Conservation (phyloP, 1,139 yeast genomes). For the Diutina pseudorugosa region DNA sequence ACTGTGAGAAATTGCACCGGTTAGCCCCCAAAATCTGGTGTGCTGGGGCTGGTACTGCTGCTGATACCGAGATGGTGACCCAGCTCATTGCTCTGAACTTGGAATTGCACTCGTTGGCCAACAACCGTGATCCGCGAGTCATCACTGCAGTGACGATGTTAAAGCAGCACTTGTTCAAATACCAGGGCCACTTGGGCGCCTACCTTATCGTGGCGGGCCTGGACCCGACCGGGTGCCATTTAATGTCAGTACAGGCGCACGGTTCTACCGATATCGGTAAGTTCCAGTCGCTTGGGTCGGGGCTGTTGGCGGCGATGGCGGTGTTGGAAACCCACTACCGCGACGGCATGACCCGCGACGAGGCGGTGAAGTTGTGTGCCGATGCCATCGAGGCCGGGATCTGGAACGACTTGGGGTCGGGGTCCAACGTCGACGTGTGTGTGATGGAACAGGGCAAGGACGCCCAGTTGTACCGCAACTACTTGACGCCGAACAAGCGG, state of each 20-base stretch:
- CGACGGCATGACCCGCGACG: conserved; percentile 66
- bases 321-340: conserved; percentile 84
- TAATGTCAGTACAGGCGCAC: conserved; percentile 91
- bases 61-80: conserved; percentile 97
- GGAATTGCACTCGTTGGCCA: conserved; percentile 76
- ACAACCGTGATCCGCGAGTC: conserved; percentile 82
- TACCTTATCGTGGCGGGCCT: conserved; percentile 93
- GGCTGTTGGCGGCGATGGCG: conserved; percentile 99
- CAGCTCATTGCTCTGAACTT: conserved; percentile 83
- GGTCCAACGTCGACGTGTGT: conserved; percentile 93
- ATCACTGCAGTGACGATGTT: conserved; percentile 87
- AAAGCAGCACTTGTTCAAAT: conserved; percentile 90
- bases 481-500: conserved; percentile 83
- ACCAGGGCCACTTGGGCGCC: conserved; percentile 96
- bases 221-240: conserved; percentile 92
- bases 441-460: conserved; percentile 90
- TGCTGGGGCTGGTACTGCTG: conserved; percentile 99
- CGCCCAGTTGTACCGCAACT: conserved; percentile 75
- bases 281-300: conserved; percentile 88
- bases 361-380: conserved; percentile 80
- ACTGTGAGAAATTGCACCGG: conserved; percentile 91
- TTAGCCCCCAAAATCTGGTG: conserved; percentile 95
- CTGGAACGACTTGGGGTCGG: conserved; percentile 98
- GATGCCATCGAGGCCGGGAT: conserved; percentile 96
- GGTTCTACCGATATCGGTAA: conserved; percentile 95